A percentile compares a stretch with the other conserved stretches of the same genome.
These are phyloP conservation scores for Candida berthetii DNA, from an alignment of 805 yeast genomes.

Conservation along the genomic window DNA sequence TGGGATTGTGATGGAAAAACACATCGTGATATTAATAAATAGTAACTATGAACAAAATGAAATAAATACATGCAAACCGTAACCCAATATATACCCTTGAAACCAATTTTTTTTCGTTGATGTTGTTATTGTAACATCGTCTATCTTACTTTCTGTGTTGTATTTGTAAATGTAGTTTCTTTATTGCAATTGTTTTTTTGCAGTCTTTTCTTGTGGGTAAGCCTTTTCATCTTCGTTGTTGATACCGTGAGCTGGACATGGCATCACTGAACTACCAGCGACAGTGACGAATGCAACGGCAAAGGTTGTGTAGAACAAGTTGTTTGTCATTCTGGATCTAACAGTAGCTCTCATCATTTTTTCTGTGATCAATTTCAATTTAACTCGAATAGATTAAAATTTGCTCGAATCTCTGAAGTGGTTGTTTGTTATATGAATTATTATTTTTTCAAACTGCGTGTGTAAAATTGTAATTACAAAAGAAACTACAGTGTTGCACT, in stretches of 20 bases:
- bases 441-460: no score
- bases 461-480: no score
- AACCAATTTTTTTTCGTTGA: no score
- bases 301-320: constrained; percentile 52
- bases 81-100: background rate
- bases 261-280: constrained; percentile 33
- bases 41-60: background rate
- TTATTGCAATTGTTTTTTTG: constrained; percentile 4
- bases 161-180: background rate
- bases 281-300: constrained; percentile 50
- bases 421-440: no score
- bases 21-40: background rate
- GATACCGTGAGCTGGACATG: constrained; percentile 37
- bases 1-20: background rate
- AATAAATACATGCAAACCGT: no score
- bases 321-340: constrained; percentile 44
- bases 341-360: constrained; percentile 42
- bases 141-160: no score
- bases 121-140: no score
- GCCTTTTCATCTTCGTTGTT: constrained; percentile 31
- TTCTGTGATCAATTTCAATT: no score
- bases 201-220: constrained; percentile 11
- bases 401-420: no score
- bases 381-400: background rate
- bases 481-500: no score